Conservation (phyloP, 305 asterid genomes). For the Rubia occidens region DNA sequence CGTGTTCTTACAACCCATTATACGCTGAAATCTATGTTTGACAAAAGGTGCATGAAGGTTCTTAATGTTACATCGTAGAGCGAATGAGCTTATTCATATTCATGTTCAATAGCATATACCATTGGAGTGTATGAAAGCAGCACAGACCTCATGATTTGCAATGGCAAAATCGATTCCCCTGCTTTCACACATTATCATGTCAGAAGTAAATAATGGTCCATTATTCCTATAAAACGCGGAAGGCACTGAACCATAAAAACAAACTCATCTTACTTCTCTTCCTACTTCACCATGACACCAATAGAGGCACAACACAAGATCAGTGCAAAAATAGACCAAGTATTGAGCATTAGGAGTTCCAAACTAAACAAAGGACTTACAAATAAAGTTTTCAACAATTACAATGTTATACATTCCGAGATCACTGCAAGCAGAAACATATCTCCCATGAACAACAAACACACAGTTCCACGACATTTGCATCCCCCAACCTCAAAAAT, state of each 20-base stretch:
- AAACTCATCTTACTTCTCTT: not conserved
- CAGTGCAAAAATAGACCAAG: not conserved
- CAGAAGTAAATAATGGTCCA: not conserved
- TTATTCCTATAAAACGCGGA: not conserved
- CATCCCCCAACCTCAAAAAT: not conserved
- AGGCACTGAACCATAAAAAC: not conserved
- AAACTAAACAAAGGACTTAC: not conserved
- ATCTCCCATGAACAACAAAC: not conserved
- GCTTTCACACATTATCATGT: slow-evolving; percentile 23
- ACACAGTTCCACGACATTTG: not conserved
- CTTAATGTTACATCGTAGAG: not conserved
- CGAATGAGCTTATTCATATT: not conserved
- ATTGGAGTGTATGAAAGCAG: not conserved
- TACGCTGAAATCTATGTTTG: no score
- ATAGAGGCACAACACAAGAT: not conserved
- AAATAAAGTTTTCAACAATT: not conserved
- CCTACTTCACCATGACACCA: not conserved
- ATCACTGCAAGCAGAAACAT: not conserved
- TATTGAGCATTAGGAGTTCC: not conserved
- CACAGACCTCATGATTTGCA: slow-evolving; percentile 45
- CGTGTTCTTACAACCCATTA: not conserved
- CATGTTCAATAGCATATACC: not conserved
- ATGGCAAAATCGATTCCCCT: slow-evolving; percentile 78
- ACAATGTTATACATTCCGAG: not conserved
- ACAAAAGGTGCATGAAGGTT: not conserved